Evolutionary conservation across 2,329 filamentous ascomycete genomes (phyloP).

Genomic region (Aspergillus piperis): DNA sequence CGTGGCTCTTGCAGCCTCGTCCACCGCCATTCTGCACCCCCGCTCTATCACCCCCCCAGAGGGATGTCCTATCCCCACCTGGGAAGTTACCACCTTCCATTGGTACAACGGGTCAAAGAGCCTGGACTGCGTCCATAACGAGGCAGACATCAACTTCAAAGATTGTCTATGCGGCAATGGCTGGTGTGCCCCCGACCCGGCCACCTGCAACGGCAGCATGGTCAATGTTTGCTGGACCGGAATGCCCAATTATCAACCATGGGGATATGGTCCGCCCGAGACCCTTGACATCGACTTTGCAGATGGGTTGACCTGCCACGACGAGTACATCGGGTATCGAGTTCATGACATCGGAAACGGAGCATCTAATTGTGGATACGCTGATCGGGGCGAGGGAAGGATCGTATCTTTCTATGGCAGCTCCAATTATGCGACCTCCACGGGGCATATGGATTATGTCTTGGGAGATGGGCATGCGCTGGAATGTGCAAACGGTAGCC

Average conservation of each 20-base stretch:
- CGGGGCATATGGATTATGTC: conserved; percentile 27
- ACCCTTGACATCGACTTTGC: conserved; percentile 29
- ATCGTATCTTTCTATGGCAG: conserved; percentile 33
- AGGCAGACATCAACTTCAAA: conserved; percentile 24
- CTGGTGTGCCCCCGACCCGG: conserved; percentile 28
- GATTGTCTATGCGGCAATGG: conserved; percentile 25
- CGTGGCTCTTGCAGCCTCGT: conserved; percentile 1
- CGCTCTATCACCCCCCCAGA: conserved; percentile 27
- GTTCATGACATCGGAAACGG: conserved; percentile 32
- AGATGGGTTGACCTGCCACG: conserved; percentile 28
- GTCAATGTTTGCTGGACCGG: conserved; percentile 31
- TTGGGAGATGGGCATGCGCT: conserved; percentile 30
- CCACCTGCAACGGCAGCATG: conserved; percentile 28
- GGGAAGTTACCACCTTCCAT: conserved; percentile 26
- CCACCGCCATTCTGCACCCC: conserved; percentile 8
- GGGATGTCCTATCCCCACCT: conserved; percentile 32
- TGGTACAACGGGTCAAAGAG: conserved; percentile 23
- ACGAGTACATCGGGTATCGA: conserved; percentile 33
- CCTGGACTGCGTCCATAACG: conserved; percentile 24
- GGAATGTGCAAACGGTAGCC: conserved; percentile 29
- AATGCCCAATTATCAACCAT: conserved; percentile 34
- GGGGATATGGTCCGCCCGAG: conserved; percentile 30
- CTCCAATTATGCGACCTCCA: conserved; percentile 22
- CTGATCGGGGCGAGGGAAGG: conserved; percentile 25
- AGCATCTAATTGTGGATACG: conserved; percentile 31